phyloP scores from a whole-genome alignment of 371 early-diverging fungal genomes.

The Choanephora cucurbitarum region DNA sequence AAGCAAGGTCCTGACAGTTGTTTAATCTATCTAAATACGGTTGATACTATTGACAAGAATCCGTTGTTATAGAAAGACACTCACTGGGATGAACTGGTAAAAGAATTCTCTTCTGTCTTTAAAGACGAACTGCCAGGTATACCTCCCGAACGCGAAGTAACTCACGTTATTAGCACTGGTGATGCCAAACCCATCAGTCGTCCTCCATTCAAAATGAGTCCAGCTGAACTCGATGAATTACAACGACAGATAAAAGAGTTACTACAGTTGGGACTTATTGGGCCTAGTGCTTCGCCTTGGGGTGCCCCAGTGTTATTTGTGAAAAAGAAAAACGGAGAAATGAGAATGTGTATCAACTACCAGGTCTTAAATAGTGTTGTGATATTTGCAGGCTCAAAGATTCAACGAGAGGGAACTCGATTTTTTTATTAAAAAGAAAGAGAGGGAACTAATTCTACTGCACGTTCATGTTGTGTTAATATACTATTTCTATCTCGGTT shows the following conservation, averaged over 20 bases:
- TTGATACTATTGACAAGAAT: neutral
- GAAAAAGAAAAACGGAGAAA: slow-evolving; percentile 37
- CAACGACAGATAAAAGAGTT: slow-evolving; percentile 16
- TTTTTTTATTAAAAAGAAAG: too few species aligned
- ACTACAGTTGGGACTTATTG: slow-evolving; percentile 16
- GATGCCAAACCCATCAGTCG: slow-evolving; percentile 2
- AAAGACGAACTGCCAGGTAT: neutral
- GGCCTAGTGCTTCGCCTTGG: slow-evolving; percentile 25
- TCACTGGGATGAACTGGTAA: neutral
- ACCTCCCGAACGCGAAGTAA: slow-evolving; percentile 2
- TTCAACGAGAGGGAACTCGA: too few species aligned
- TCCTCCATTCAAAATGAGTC: slow-evolving; percentile 24
- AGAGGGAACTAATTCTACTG: too few species aligned
- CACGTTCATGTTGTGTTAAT: too few species aligned
- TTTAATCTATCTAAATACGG: neutral
- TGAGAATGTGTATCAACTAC: slow-evolving; percentile 44
- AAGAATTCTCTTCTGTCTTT: slow-evolving; percentile 3
- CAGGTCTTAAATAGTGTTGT: slow-evolving; percentile 42
- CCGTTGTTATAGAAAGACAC: neutral
- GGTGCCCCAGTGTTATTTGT: slow-evolving; percentile 53
- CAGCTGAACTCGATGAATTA: slow-evolving; percentile 10
- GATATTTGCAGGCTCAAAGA: too few species aligned
- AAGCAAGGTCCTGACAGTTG: neutral
- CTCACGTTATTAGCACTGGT: slow-evolving; percentile 4
- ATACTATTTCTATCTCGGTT: too few species aligned